Base-by-base conservation (phyloP, 192 early-diverging fungal species). In the Backusella luteola region DNA sequence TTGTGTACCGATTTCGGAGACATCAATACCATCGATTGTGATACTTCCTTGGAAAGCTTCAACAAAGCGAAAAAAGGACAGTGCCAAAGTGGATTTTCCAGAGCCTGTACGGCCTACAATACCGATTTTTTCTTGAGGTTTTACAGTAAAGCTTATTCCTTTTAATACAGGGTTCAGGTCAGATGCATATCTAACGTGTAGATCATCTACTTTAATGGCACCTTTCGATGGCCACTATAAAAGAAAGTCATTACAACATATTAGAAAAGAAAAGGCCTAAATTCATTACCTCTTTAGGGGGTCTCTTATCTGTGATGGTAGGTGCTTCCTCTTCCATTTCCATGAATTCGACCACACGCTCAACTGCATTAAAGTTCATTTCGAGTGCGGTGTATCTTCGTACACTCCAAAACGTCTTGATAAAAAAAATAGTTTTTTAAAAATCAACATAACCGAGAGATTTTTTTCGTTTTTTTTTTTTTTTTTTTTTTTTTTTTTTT, bases 61-160 rank as follows among this genome's bases (percentile, higher is more conserved):
- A 46, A 94, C 81, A 35, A 98, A 89, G 12, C 95, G 90, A 76
- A 96, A 88, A 36, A 97, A 85, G 3, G 94, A 90, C 67, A 94
- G 81, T 6, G 91, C 89, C 41, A 97, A 79, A 14, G 93, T 93
- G 34, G 91, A 91, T 79, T 96, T 96, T 35, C 95, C 95, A 1
- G 93, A 91, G 26, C 95, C 95, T 3, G 96, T 94, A 26, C 96
- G 75, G 12, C 96, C 96, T 7, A 97, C 95, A 15, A 98, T 91
- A 32, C 96, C 97, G 82, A 99, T 95, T 80, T 95, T 96, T 81
- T 89, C 88, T 52, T 80, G 74, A 4, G 90, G 82, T 0, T 84
- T 78, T 44, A 96, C 89, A 3, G 42, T 39, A 68, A 97, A 89
- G 6, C 87, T 88, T 26, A 99, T 84, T 19, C 86, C 80, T 67